These are phyloP conservation scores for Aspergillus awamori DNA, from an alignment of 2,329 filamentous ascomycete genomes.

Conservation along the genomic window DNA sequence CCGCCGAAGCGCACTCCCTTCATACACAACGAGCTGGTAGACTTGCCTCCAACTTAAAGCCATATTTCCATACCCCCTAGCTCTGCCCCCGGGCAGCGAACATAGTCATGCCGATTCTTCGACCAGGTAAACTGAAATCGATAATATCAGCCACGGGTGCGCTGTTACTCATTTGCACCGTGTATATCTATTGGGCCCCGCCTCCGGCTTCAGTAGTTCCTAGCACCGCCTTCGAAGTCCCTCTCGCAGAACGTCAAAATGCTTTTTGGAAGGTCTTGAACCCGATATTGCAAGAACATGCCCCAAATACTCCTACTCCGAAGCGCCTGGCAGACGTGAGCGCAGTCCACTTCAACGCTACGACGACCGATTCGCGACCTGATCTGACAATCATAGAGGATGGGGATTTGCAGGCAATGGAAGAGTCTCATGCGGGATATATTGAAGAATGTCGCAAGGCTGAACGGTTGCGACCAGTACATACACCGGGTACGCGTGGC, in stretches of 20 bases:
- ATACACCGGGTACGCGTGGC: slow-evolving; percentile 47
- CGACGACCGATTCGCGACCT: slow-evolving; percentile 33
- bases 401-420: slow-evolving; percentile 39
- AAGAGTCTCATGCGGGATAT: slow-evolving; percentile 46
- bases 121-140: slow-evolving; percentile 33
- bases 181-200: slow-evolving; percentile 43
- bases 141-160: slow-evolving; percentile 33
- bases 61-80: neutral
- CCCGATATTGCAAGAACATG: slow-evolving; percentile 37
- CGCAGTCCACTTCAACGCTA: slow-evolving; percentile 35
- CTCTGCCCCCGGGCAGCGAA: slow-evolving; percentile 2
- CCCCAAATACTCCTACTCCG: slow-evolving; percentile 36
- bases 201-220: slow-evolving; percentile 36
- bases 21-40: neutral
- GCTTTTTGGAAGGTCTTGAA: slow-evolving; percentile 42
- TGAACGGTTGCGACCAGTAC: slow-evolving; percentile 36
- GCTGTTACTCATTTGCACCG: slow-evolving; percentile 36
- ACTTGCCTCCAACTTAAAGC: neutral
- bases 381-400: slow-evolving; percentile 41
- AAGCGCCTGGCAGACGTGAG: slow-evolving; percentile 27
- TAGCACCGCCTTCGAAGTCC: slow-evolving; percentile 38
- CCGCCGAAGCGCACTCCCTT: neutral
- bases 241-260: slow-evolving; percentile 39
- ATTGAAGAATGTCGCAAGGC: slow-evolving; percentile 37
- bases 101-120: slow-evolving; percentile 30